Conservation (phyloP, 352 stramenopile genomes). For the Phytophthora nicotianae region DNA sequence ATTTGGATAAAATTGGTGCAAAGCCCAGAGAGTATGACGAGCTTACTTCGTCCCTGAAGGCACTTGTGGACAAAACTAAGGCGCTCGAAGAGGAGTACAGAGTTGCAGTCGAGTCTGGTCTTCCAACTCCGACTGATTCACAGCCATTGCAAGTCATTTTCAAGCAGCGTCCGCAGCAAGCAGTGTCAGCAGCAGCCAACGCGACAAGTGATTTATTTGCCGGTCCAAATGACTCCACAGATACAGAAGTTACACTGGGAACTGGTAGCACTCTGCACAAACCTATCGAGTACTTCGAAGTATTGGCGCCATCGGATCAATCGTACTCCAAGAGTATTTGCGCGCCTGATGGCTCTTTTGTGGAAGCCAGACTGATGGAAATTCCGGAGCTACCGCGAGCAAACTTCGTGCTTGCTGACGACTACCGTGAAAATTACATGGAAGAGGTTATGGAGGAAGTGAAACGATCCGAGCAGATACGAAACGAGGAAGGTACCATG, state of each 20-base stretch:
- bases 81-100: slow-evolving; percentile 57
- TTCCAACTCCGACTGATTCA: slow-evolving; percentile 31
- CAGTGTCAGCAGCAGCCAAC: slow-evolving; percentile 23
- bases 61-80: slow-evolving; percentile 52
- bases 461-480: slow-evolving; percentile 52
- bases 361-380: slow-evolving; percentile 70
- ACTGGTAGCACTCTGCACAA: slow-evolving; percentile 51
- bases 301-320: slow-evolving; percentile 53
- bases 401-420: slow-evolving; percentile 53
- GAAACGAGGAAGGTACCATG: slow-evolving; percentile 47
- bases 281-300: slow-evolving; percentile 70
- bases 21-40: slow-evolving; percentile 34
- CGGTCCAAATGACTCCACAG: slow-evolving; percentile 17
- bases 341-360: slow-evolving; percentile 67
- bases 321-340: slow-evolving; percentile 79
- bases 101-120: slow-evolving; percentile 36
- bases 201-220: slow-evolving; percentile 39
- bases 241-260: slow-evolving; percentile 50
- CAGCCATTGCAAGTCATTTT: slow-evolving; percentile 84
- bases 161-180: slow-evolving; percentile 77
- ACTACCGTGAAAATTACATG: slow-evolving; percentile 63
- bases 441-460: slow-evolving; percentile 68
- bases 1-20: slow-evolving; percentile 29
- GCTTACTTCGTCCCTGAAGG: slow-evolving; percentile 53
- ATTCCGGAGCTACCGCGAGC: slow-evolving; percentile 57